These are phyloP conservation scores for Sisymbrium irio DNA, from an alignment of 345 rosid genomes.

Conservation along the genomic window DNA sequence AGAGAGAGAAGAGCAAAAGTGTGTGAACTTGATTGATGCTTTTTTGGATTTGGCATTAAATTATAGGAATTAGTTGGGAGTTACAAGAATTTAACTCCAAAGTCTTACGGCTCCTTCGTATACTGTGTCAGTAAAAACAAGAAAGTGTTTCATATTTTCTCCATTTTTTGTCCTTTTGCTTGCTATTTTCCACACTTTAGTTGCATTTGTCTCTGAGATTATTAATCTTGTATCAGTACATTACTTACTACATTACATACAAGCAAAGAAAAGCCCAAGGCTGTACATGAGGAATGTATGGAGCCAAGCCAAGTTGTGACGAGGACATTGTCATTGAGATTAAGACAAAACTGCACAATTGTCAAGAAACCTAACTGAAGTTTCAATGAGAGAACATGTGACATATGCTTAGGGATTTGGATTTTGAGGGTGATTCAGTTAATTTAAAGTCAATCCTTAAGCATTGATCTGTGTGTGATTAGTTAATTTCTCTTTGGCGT, in stretches of 20 bases:
- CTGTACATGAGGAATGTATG: conserved; percentile 11
- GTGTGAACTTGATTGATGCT: conserved; percentile 21
- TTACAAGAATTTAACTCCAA: conserved; percentile 16
- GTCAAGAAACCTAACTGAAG: conserved; percentile 32
- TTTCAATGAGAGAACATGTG: conserved; percentile 27
- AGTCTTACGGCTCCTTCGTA: conserved; percentile 29
- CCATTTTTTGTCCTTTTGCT: conserved; percentile 26
- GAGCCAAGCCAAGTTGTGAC: conserved; percentile 29
- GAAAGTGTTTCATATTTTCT: conserved; percentile 19
- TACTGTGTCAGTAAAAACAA: conserved; percentile 27
- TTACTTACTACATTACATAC: not conserved
- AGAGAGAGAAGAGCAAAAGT: not conserved
- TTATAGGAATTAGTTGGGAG: conserved; percentile 30
- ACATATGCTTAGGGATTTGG: conserved; percentile 23
- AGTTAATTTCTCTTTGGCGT: conserved; percentile 5
- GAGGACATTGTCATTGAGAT: conserved; percentile 17
- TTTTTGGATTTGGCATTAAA: conserved; percentile 22
- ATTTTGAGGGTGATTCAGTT: not conserved
- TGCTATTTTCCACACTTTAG: conserved; percentile 16
- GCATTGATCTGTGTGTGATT: conserved; percentile 25
- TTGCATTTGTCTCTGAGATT: conserved; percentile 9
- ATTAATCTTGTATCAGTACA: conserved; percentile 5
- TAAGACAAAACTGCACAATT: conserved; percentile 23
- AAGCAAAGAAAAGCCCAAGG: not conserved
- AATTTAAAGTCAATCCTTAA: conserved; percentile 25